Evolutionary conservation across 345 rosid species (phyloP), one percentile per base, ranked within the genome.

Genomic region (Gossypium australe): DNA sequence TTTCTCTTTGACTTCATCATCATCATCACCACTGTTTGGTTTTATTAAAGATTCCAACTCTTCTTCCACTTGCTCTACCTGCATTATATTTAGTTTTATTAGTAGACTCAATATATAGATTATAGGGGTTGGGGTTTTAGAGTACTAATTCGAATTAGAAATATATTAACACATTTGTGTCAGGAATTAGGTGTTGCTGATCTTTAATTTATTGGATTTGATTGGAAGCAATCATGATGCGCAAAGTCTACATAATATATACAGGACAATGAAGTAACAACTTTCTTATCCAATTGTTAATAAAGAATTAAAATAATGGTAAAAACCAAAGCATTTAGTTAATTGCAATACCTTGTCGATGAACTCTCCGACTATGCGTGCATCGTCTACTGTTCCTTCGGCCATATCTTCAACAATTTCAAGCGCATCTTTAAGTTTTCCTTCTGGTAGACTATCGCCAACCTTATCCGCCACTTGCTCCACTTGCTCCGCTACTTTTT

Each of bases 401-500:
- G 90, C 88, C n/a, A 79, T 70, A 63, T 81, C 65, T 72, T 89
- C 89, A 59, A 84, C 68, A 11, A 44, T 3, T 1, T 49, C 74
- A 24, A 71, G 80, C 14, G 77, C 79, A 41, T 75, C 62, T 34
- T 79, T 79, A 60, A 89, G 82, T n/a, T 84, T 79, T 1, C 85
- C 89, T 20, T 77, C 80, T 5, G 89, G 89, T 67, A 87, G 76
- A 24, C 57, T 71, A 58, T 89, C 77, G 20, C 76, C 87, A 0
- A 87, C 41, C 17, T 78, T 84, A 20, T 83, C 90, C 6, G 86
- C 87, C 13, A 79, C 83, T 69, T 84, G 77, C 77, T 82, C 90
- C 65, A 87, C 85, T 59, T 74, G 75, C 77, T 85, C 89, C 2
- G 90, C 86, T 76, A 80, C 82, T 43, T 83, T 74, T 68, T 89